A percentile compares a stretch with the other conserved stretches of the same genome.
Conservation (phyloP, 805 yeast species). For the Huiozyma naganishii region DNA sequence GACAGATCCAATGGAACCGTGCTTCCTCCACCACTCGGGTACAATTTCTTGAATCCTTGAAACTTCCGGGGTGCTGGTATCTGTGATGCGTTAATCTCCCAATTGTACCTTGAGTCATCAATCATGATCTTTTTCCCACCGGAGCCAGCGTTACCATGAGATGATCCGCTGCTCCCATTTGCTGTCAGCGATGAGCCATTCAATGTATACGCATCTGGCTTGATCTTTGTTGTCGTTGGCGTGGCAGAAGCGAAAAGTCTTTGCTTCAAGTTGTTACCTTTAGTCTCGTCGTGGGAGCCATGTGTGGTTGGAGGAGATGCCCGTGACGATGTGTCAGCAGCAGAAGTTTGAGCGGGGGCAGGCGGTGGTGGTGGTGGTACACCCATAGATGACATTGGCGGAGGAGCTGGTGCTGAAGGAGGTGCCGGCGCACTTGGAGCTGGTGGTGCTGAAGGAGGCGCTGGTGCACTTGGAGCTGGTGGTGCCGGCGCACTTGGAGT, state of each 20-base stretch:
- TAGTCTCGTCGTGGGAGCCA: background rate
- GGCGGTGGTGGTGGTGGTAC: conserved; percentile 16
- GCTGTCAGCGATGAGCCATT: conserved; percentile 4
- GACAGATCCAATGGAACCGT: conserved; percentile 72
- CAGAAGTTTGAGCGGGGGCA: conserved; percentile 10
- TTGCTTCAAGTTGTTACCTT: conserved; percentile 14
- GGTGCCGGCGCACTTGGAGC: conserved; percentile 17
- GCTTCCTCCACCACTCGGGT: conserved; percentile 92
- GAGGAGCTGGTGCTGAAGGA: conserved; percentile 14
- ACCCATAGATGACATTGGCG: conserved; percentile 14
- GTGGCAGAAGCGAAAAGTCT: conserved; percentile 21
- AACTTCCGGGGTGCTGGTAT: conserved; percentile 84
- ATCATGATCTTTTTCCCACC: conserved; percentile 34
- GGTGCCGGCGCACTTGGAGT: conserved; percentile 6
- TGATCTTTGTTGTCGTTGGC: conserved; percentile 18
- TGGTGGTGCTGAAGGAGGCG: conserved; percentile 9
- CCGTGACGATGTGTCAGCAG: conserved; percentile 15
- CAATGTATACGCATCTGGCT: conserved; percentile 7
- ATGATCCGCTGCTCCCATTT: background rate
- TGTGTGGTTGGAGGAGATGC: conserved; percentile 7
- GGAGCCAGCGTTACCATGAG: conserved; percentile 6
- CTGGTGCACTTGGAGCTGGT: conserved; percentile 6
- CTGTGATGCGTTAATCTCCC: conserved; percentile 47
- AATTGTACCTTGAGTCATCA: conserved; percentile 62
- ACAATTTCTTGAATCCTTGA: conserved; percentile 59